Evolutionary conservation across 306 rosid genomes (phyloP).

Genomic region (Carpinus viminea): DNA sequence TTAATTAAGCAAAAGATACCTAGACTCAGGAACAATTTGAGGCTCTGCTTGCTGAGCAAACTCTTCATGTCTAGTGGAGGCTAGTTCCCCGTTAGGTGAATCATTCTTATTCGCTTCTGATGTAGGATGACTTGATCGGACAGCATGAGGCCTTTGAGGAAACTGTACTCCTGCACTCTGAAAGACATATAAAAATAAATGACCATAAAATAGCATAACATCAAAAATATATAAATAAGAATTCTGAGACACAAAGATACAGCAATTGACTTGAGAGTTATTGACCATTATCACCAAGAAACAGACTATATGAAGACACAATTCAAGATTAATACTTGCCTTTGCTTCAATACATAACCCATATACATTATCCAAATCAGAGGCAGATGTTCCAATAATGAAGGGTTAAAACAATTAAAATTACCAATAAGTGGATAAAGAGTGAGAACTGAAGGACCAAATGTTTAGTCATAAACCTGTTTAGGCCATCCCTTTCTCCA

Average conservation of each 20-base stretch:
- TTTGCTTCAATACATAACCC: background rate
- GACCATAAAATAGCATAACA: no score
- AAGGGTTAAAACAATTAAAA: background rate
- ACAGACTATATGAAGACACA: background rate
- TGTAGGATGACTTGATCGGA: conserved; percentile 46
- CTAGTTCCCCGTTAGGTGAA: conserved; percentile 54
- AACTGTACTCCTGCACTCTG: conserved; percentile 94
- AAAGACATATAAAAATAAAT: conserved; percentile 26
- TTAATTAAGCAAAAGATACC: conserved; percentile 48
- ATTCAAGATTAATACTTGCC: background rate
- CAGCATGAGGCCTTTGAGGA: conserved; percentile 60
- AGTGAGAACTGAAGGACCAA: background rate
- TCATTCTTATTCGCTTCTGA: conserved; percentile 48
- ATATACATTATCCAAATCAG: background rate
- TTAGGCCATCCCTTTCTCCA: background rate
- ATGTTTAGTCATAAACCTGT: background rate
- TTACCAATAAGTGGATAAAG: background rate
- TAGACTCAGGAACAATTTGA: conserved; percentile 68
- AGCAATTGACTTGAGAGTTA: background rate
- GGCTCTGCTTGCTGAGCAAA: conserved; percentile 53
- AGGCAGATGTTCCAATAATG: background rate
- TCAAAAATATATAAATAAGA: background rate
- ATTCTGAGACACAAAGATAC: background rate
- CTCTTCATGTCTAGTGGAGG: conserved; percentile 46
- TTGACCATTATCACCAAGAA: background rate